phyloP scores from a whole-genome alignment of 2,329 filamentous ascomycete species.

The Purpureocillium lavendulum region DNA sequence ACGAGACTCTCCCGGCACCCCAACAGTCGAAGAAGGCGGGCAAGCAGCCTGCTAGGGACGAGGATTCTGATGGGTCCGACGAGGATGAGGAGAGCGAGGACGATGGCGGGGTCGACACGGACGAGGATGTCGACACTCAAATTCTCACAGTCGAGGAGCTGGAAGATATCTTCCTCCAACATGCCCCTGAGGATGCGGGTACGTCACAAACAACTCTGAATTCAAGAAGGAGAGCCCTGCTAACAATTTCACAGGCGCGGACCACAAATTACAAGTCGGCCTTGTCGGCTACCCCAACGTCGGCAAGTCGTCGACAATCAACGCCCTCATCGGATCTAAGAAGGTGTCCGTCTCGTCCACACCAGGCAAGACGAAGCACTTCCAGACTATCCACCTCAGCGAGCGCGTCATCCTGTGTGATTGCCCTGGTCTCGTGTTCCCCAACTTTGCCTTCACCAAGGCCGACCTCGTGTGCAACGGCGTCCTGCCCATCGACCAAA shows the following conservation, averaged over 20 bases:
- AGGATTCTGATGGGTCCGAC: conserved; percentile 11
- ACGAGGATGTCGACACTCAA: conserved; percentile 46
- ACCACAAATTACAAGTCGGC: conserved; percentile 75
- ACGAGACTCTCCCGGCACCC: conserved; percentile 12
- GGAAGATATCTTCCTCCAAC: conserved; percentile 76
- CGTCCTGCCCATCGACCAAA: conserved; percentile 90
- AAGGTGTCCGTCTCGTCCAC: conserved; percentile 98
- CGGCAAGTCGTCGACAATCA: conserved; percentile 98
- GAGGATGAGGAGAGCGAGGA: conserved; percentile 23
- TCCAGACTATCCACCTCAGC: conserved; percentile 94
- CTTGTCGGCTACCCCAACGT: conserved; percentile 98
- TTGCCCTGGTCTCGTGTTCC: conserved; percentile 97
- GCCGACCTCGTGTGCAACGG: conserved; percentile 94
- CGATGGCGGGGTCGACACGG: conserved; percentile 14
- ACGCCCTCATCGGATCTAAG: conserved; percentile 95
- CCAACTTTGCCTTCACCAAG: conserved; percentile 95
- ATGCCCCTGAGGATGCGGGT: conserved; percentile 50
- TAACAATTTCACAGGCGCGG: conserved; percentile 25
- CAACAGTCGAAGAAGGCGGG: conserved; percentile 15
- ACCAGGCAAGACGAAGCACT: conserved; percentile 98
- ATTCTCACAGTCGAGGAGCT: conserved; percentile 92
- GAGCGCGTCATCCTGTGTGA: conserved; percentile 88
- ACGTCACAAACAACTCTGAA: conserved; percentile 7
- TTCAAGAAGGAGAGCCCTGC: background rate
- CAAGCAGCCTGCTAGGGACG: conserved; percentile 14